phyloP scores from a whole-genome alignment of 164 flowering plant species.

The Sedum album region DNA sequence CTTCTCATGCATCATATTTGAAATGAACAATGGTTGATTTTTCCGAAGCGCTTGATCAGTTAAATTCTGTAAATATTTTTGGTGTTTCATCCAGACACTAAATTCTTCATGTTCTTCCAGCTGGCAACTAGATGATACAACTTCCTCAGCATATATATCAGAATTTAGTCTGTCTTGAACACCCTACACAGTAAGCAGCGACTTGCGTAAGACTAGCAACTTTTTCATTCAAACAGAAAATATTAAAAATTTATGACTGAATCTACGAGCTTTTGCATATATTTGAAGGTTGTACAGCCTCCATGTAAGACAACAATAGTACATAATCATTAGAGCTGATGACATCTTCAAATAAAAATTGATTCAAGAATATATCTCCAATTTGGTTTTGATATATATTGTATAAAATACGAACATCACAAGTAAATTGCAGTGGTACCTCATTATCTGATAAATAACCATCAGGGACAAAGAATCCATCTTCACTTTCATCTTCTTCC shows the following conservation, averaged over 20 bases:
- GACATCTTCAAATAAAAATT: background rate
- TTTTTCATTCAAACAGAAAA: background rate
- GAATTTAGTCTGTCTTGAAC: conserved; percentile 58
- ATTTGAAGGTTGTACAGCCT: background rate
- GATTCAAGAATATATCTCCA: background rate
- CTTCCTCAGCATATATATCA: conserved; percentile 27
- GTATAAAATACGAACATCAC: background rate
- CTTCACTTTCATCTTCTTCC: conserved; percentile 87
- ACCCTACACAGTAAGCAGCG: conserved; percentile 39
- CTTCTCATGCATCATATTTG: conserved; percentile 74
- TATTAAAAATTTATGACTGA: background rate
- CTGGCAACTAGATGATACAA: conserved; percentile 24
- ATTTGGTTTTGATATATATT: background rate
- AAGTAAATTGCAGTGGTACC: conserved; percentile 27
- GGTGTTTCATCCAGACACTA: conserved; percentile 36
- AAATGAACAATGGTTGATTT: conserved; percentile 69
- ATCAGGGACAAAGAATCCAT: conserved; percentile 95
- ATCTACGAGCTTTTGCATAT: background rate
- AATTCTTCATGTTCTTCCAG: conserved; percentile 42
- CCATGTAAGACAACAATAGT: background rate
- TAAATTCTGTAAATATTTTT: conserved; percentile 47
- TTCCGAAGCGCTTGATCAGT: conserved; percentile 82
- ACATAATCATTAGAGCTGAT: background rate
- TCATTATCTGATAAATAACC: conserved; percentile 95
- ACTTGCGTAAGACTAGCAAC: background rate